phyloP scores from a whole-genome alignment of 164 flowering plant species.

The Hamamelis virginiana region DNA sequence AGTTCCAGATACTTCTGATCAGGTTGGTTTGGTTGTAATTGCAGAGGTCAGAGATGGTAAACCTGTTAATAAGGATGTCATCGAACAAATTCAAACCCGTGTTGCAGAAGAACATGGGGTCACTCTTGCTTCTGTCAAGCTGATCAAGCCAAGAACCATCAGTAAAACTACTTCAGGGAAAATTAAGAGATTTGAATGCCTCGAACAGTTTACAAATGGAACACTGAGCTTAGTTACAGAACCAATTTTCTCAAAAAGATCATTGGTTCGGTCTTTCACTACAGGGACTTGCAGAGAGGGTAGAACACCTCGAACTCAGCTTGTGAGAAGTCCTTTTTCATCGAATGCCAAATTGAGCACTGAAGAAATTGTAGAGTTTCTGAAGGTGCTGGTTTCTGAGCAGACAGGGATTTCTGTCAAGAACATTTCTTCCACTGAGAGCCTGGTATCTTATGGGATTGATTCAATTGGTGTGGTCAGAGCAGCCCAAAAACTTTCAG shows the following conservation, averaged over 20 bases:
- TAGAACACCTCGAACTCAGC: conserved; percentile 40
- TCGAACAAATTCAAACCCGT: conserved; percentile 47
- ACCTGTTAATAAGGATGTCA: conserved; percentile 39
- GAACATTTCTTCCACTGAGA: conserved; percentile 57
- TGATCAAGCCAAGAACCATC: conserved; percentile 68
- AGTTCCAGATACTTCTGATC: conserved; percentile 63
- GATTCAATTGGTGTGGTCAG: conserved; percentile 87
- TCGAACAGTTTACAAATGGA: conserved; percentile 66
- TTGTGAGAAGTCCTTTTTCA: conserved; percentile 16
- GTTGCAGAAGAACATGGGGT: conserved; percentile 85
- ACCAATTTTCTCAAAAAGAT: conserved; percentile 24
- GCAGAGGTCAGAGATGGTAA: conserved; percentile 79
- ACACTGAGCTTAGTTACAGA: conserved; percentile 47
- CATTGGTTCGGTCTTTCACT: conserved; percentile 49
- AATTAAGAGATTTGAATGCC: conserved; percentile 75
- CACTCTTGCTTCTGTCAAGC: conserved; percentile 51
- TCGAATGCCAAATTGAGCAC: conserved; percentile 25
- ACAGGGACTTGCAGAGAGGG: conserved; percentile 67
- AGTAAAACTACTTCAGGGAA: conserved; percentile 83
- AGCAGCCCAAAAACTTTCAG: conserved; percentile 84
- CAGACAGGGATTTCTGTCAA: conserved; percentile 49
- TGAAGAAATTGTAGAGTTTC: conserved; percentile 52
- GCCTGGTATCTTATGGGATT: conserved; percentile 66
- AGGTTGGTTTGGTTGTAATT: conserved; percentile 72
- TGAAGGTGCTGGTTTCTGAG: conserved; percentile 56